A percentile compares a stretch with the other conserved stretches of the same genome.
These are phyloP conservation scores for Malus hybrid DNA, from an alignment of 331 rosid species.

Conservation along the genomic window DNA sequence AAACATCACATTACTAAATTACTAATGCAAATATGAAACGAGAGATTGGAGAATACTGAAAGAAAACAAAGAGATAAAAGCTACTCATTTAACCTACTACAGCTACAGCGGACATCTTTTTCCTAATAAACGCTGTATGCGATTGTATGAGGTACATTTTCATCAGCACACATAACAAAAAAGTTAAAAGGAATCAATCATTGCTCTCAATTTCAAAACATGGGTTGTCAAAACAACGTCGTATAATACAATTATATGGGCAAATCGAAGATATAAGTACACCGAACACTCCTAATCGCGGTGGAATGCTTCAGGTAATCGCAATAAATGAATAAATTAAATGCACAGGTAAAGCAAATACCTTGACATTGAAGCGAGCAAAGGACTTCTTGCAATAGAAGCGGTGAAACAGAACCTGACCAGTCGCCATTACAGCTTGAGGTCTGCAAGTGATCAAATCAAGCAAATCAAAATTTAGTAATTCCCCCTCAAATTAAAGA, in stretches of 20 bases:
- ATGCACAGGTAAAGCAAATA: conserved; percentile 4
- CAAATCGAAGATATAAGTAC: not conserved
- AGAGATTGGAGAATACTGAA: not conserved
- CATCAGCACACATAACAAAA: not conserved
- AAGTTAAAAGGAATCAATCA: not conserved
- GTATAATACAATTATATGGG: no score
- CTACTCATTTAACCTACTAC: not conserved
- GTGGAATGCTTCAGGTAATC: not conserved
- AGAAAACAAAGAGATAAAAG: not conserved
- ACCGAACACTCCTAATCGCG: not conserved
- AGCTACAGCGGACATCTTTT: not conserved
- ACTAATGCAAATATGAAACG: not conserved
- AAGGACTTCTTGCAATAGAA: conserved; percentile 96
- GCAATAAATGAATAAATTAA: not conserved
- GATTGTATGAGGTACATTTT: not conserved
- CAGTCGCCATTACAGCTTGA: conserved; percentile 98
- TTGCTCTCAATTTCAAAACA: not conserved
- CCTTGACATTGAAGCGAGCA: conserved; percentile 93
- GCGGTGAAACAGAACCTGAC: conserved; percentile 90
- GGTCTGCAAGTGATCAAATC: conserved; percentile 42
- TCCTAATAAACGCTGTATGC: not conserved
- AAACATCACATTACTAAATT: not conserved
- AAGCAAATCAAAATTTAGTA: conserved; percentile 12
- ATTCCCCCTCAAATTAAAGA: not conserved
- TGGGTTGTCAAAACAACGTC: no score